phyloP scores from a whole-genome alignment of 306 rosid genomes.

The Cicer yamashitae region DNA sequence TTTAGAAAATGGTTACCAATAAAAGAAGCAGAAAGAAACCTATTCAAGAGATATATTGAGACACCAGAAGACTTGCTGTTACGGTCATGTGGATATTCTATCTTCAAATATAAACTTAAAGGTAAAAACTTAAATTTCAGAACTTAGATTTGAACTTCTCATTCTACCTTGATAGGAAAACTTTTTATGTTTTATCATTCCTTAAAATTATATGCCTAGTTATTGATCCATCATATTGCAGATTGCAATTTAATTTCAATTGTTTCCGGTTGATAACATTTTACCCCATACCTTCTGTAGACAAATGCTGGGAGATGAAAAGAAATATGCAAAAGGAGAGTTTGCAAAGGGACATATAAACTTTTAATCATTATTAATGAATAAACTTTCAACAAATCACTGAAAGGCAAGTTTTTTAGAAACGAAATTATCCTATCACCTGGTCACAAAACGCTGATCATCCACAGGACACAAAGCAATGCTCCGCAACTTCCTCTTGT shows the following conservation, averaged over 20 bases:
- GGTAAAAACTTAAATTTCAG: slow-evolving; percentile 5
- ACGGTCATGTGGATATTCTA: background rate
- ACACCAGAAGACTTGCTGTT: background rate
- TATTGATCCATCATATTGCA: slow-evolving; percentile 17
- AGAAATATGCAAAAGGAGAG: slow-evolving; percentile 5
- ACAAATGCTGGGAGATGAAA: slow-evolving; percentile 36
- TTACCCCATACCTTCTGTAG: slow-evolving; percentile 1
- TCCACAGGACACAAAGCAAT: slow-evolving; percentile 80
- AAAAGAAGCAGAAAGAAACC: slow-evolving; percentile 8
- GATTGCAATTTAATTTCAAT: slow-evolving; percentile 27
- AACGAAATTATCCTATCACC: slow-evolving; percentile 56
- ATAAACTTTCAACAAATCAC: slow-evolving; percentile 27
- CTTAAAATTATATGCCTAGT: slow-evolving; percentile 14
- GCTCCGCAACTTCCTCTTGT: slow-evolving; percentile 89
- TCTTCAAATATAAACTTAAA: slow-evolving; percentile 10
- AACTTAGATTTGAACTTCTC: slow-evolving; percentile 10
- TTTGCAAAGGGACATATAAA: slow-evolving; percentile 2
- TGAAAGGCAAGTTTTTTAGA: slow-evolving; percentile 24
- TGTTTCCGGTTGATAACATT: slow-evolving; percentile 8
- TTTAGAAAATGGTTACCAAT: background rate
- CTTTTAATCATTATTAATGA: background rate
- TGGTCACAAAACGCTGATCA: slow-evolving; percentile 85
- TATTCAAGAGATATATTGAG: slow-evolving; percentile 18
- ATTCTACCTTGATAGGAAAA: background rate
- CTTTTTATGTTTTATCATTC: slow-evolving; percentile 20